phyloP scores from a whole-genome alignment of 345 rosid species.

The Populus pruinosa region DNA sequence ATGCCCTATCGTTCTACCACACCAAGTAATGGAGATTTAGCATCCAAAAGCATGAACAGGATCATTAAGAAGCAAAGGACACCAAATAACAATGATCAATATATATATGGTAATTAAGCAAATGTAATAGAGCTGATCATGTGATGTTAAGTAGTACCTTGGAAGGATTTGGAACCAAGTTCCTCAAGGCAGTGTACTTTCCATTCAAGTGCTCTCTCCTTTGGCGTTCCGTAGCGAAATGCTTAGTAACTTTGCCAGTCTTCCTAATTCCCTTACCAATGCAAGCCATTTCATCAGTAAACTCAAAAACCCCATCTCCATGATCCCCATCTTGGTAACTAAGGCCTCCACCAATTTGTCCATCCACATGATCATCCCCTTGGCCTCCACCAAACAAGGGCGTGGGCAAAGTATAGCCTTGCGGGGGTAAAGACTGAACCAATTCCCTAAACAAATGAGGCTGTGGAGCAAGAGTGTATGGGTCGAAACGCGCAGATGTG shows the following conservation, averaged over 20 bases:
- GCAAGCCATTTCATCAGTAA: conserved; percentile 42
- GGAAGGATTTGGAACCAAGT: conserved; percentile 66
- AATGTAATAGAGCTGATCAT: background rate
- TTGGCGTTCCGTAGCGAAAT: conserved; percentile 59
- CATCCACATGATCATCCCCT: conserved; percentile 6
- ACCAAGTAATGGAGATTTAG: background rate
- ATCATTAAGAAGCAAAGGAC: background rate
- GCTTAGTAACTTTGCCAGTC: conserved; percentile 50
- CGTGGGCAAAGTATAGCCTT: conserved; percentile 32
- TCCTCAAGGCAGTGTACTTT: conserved; percentile 47
- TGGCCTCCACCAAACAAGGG: conserved; percentile 39
- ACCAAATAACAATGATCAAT: background rate
- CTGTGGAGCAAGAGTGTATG: conserved; percentile 52
- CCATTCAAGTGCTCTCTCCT: conserved; percentile 65
- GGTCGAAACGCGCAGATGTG: conserved; percentile 41
- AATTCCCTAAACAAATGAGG: conserved; percentile 50
- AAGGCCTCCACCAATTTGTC: conserved; percentile 6
- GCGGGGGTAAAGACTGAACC: conserved; percentile 35
- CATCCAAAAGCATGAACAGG: background rate
- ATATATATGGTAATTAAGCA: background rate
- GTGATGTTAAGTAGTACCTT: conserved; percentile 39
- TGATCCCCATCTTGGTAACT: conserved; percentile 36
- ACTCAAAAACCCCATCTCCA: conserved; percentile 40
- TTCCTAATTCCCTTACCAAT: conserved; percentile 40
- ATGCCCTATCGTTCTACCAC: conserved; percentile 71